Conservation (phyloP, 805 yeast genomes). For the Barnettozyma pratensis region DNA sequence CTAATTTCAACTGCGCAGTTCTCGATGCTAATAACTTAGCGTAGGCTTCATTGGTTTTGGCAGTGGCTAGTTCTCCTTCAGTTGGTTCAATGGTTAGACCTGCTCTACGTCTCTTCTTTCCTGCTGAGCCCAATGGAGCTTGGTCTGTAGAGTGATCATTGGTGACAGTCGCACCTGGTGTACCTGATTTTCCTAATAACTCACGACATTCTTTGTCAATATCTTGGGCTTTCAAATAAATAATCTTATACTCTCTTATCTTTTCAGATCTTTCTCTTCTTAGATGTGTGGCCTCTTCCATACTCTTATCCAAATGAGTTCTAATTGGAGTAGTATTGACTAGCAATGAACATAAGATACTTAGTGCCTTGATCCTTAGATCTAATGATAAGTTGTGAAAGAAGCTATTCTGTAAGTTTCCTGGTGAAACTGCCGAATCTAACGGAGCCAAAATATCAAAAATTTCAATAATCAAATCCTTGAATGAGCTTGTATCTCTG, state of each 20-base stretch:
- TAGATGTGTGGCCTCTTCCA: constrained; percentile 56
- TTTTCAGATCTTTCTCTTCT: constrained; percentile 66
- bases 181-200: constrained; percentile 19
- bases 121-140: background rate
- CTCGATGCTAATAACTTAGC: constrained; percentile 40
- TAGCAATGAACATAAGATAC: constrained; percentile 59
- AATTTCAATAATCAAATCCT: constrained; percentile 43
- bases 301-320: constrained; percentile 57
- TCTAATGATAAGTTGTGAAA: constrained; percentile 44
- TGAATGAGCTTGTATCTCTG: constrained; percentile 52
- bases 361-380: constrained; percentile 51
- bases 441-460: constrained; percentile 55
- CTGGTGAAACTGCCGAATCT: constrained; percentile 41
- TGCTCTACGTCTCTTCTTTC: constrained; percentile 27
- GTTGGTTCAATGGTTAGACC: constrained; percentile 33
- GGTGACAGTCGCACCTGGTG: constrained; percentile 10
- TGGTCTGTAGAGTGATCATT: background rate
- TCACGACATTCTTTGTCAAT: constrained; percentile 37
- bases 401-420: constrained; percentile 47
- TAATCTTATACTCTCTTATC: constrained; percentile 51
- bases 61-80: constrained; percentile 31
- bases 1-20: constrained; percentile 29
- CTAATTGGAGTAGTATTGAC: constrained; percentile 56
- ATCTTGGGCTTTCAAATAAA: constrained; percentile 46
- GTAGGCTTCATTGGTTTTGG: constrained; percentile 39